phyloP scores from a whole-genome alignment of 2,329 filamentous ascomycete species.

The Elsinoe arachidis region DNA sequence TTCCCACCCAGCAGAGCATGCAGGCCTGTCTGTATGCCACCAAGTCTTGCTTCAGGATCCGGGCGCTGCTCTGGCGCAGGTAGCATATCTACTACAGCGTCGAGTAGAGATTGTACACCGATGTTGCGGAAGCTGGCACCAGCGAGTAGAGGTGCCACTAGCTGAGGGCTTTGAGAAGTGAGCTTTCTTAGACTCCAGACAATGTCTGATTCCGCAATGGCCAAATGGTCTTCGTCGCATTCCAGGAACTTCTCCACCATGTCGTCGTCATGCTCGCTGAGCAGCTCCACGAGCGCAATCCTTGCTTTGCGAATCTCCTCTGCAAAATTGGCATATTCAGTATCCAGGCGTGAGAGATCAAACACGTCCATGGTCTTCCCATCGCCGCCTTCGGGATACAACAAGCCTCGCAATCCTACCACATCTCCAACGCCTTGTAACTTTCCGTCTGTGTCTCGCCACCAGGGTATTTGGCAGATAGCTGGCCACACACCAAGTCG shows the following conservation, averaged over 20 bases:
- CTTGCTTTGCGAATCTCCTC: conserved; percentile 68
- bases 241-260: conserved; percentile 81
- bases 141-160: conserved; percentile 77
- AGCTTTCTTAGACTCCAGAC: conserved; percentile 65
- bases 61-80: conserved; percentile 74
- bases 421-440: conserved; percentile 82
- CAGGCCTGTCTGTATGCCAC: conserved; percentile 45
- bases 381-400: conserved; percentile 61
- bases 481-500: conserved; percentile 77
- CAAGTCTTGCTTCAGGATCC: conserved; percentile 67
- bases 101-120: conserved; percentile 82
- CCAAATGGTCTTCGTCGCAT: conserved; percentile 60
- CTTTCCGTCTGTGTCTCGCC: conserved; percentile 61
- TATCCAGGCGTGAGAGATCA: conserved; percentile 45
- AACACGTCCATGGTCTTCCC: conserved; percentile 48
- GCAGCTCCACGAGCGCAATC: conserved; percentile 66
- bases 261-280: conserved; percentile 81
- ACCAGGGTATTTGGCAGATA: conserved; percentile 94
- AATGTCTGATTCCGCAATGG: conserved; percentile 57
- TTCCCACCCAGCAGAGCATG: conserved; percentile 35
- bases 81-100: conserved; percentile 79
- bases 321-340: conserved; percentile 42
- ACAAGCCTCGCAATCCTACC: conserved; percentile 63
- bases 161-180: conserved; percentile 58
- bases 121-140: conserved; percentile 92